A percentile compares a stretch with the other conserved stretches of the same genome.
phyloP scores from a whole-genome alignment of 73 alveolate species.

The Tetrahymena malaccensis region DNA sequence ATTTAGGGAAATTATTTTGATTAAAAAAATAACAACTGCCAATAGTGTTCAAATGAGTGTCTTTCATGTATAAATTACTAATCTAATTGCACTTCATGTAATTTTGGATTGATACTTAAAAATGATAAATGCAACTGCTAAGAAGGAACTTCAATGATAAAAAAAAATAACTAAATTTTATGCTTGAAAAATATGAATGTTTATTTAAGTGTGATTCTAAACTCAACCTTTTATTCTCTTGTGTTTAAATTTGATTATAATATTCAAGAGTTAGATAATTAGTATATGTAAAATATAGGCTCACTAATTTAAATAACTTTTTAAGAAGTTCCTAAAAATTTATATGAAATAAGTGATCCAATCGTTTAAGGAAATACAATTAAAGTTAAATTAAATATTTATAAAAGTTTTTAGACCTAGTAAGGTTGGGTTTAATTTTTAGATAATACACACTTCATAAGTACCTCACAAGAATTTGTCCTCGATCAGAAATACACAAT shows the following conservation, averaged over 20 bases:
- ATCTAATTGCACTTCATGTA: neutral
- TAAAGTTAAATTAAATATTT: too few relatives aligned
- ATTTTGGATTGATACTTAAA: neutral
- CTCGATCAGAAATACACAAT: neutral
- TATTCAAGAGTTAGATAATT: too few relatives aligned
- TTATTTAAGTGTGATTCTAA: neutral
- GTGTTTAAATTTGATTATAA: neutral
- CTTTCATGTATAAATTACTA: neutral
- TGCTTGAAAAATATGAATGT: neutral
- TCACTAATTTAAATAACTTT: too few relatives aligned
- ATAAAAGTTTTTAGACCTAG: neutral
- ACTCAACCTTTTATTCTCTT: neutral
- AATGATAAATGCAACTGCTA: neutral
- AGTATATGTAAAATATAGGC: too few relatives aligned
- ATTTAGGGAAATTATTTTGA: neutral
- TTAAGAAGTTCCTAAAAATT: neutral
- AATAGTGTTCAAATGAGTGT: neutral
- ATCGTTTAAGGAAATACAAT: neutral
- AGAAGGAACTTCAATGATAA: neutral
- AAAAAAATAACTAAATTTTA: too few relatives aligned
- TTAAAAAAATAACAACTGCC: neutral
- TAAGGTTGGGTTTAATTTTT: neutral
- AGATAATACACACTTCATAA: neutral
- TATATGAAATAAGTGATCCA: neutral
- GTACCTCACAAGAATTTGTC: neutral